Base-by-base conservation (phyloP, 306 rosid species). In the Quercus berberidifolia region DNA sequence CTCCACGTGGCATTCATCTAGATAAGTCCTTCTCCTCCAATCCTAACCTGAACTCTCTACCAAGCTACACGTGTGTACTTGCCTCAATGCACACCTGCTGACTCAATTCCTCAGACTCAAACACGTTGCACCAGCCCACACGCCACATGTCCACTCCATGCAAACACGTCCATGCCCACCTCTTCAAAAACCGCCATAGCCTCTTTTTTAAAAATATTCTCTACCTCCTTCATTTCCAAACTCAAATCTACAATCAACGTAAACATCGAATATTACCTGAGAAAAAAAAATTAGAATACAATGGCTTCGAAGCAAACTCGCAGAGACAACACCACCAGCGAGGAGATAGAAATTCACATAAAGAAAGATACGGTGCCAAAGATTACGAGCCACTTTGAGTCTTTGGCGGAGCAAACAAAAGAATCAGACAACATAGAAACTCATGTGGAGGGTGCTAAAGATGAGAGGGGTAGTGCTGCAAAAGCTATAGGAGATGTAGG, bases 241-340 rank as follows among this genome's bases (percentile, higher is more conserved):
- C 15, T 73, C 76, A 73, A 13, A 67, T 20, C 28, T 18, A 21
- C 1, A 33, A 33, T 63, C 13, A 83, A 55, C 25, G 43, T 5
- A 52, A 49, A 49, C 11, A 19, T 13, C 3, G 31, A 20, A 55
- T 19, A 19, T 12, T 49, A 49, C 54, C 54, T 13, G 54, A 3
- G 0, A 8, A 19, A n/a, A 8, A 12, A 21, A 20, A 28, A 1
- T 43, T 15, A 14, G 17, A 54, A 20, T 30, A 20, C 10, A 26
- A 92, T 92, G 98, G 94, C 97, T 19, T 85, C 91, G 2, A 87
- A 83, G 80, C 89, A 92, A 74, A 3, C 28, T 57, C 88, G 90
- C 2, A 89, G 85, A 75, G 93, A 89, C 1, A 79, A 86, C 73
- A 76, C 77, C 2, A 85, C 80, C 0, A 38, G 35, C 5, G 92